Conservation (phyloP, 1,139 yeast genomes). For the Sporopachydermia cereana region DNA sequence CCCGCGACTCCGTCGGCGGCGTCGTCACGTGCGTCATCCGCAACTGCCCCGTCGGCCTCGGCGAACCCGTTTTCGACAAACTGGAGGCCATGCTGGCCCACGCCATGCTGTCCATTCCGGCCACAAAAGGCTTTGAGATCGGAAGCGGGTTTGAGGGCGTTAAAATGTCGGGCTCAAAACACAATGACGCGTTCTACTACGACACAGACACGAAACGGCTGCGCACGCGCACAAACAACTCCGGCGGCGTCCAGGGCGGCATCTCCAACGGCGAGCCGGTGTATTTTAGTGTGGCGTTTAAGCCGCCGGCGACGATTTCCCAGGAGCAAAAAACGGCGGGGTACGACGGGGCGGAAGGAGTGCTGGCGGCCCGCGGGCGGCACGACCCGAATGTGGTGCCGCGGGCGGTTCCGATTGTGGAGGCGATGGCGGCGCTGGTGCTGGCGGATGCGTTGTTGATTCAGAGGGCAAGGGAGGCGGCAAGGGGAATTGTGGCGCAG, state of each 20-base stretch:
- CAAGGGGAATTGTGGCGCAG: conserved; percentile 21
- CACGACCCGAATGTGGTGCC: conserved; percentile 98
- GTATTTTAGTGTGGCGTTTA: conserved; percentile 90
- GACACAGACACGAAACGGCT: conserved; percentile 44
- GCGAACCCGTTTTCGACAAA: conserved; percentile 96
- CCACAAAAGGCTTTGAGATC: conserved; percentile 94
- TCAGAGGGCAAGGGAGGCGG: conserved; percentile 72
- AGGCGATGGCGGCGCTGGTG: conserved; percentile 93
- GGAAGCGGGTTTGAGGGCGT: conserved; percentile 95
- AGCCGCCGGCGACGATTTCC: conserved; percentile 94
- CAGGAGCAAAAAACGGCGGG: conserved; percentile 84
- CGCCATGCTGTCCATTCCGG: conserved; percentile 95
- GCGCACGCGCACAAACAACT: conserved; percentile 80
- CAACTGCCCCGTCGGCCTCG: conserved; percentile 86
- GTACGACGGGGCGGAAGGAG: conserved; percentile 79
- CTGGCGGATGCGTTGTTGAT: conserved; percentile 75
- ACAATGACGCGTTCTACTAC: conserved; percentile 74
- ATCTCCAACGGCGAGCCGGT: conserved; percentile 92
- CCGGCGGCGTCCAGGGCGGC: conserved; percentile 98
- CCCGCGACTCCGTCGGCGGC: conserved; percentile 92
- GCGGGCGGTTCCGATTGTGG: conserved; percentile 96
- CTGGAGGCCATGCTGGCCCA: conserved; percentile 91
- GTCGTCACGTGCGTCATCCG: conserved; percentile 95
- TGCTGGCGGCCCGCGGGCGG: conserved; percentile 91
- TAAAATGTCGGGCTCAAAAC: conserved; percentile 81